Percentiles rank a stretch among this genome's conserved stretches.
phyloP scores from a whole-genome alignment of 2,329 filamentous ascomycete genomes.

The Coniella lustricola region DNA sequence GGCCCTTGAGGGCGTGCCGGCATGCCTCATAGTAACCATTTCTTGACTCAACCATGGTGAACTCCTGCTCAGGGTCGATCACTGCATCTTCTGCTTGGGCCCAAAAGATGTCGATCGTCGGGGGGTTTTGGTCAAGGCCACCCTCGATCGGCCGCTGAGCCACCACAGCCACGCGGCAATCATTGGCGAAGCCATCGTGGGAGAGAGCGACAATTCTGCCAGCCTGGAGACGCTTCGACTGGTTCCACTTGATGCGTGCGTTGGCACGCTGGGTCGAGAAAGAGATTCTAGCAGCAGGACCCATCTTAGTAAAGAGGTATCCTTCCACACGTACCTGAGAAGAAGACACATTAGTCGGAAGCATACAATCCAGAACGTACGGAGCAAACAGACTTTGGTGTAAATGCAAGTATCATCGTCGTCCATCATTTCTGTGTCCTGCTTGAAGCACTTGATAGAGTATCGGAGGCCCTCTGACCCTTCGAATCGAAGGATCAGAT shows the following conservation, averaged over 20 bases:
- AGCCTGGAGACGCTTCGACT: conserved; percentile 43
- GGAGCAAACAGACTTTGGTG: conserved; percentile 49
- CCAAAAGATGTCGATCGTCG: conserved; percentile 72
- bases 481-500: conserved; percentile 70
- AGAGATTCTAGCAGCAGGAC: conserved; percentile 58
- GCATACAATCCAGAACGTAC: neutral
- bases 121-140: conserved; percentile 58
- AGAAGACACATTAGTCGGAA: neutral
- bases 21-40: conserved; percentile 70
- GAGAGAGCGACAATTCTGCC: conserved; percentile 49
- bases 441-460: conserved; percentile 51
- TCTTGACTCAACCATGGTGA: conserved; percentile 73
- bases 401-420: conserved; percentile 56
- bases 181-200: conserved; percentile 53
- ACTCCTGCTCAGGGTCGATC: conserved; percentile 62
- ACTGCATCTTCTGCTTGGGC: conserved; percentile 48
- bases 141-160: conserved; percentile 58
- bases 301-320: conserved; percentile 54
- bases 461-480: conserved; percentile 61
- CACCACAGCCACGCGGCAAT: conserved; percentile 65
- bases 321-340: conserved; percentile 59
- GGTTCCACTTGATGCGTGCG: conserved; percentile 59
- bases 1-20: conserved; percentile 62
- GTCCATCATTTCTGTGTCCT: conserved; percentile 50
- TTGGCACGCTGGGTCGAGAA: conserved; percentile 62